Conservation (phyloP, 768 basidiomycete genomes). For the Tylopilus balloui region DNA sequence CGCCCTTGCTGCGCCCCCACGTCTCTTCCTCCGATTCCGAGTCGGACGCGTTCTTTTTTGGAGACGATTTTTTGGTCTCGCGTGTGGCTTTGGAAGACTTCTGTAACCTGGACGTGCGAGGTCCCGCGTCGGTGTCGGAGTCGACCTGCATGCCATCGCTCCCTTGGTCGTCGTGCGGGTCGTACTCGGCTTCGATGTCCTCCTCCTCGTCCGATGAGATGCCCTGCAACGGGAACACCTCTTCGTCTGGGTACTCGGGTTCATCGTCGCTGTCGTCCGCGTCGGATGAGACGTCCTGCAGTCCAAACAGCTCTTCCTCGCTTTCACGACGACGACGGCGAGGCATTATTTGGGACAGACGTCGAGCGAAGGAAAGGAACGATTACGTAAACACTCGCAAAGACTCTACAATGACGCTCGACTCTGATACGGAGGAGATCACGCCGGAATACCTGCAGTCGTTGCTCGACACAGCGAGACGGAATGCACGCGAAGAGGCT, state of each 20-base stretch:
- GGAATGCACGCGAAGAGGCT: constrained; percentile 40
- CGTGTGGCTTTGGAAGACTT: constrained; percentile 9
- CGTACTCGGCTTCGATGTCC: constrained; percentile 42
- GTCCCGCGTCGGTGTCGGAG: not conserved
- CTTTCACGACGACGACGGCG: constrained; percentile 28
- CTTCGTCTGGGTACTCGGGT: constrained; percentile 38
- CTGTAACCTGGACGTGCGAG: constrained; percentile 8
- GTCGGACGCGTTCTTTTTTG: constrained; percentile 9
- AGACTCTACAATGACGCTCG: not conserved
- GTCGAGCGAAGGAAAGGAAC: not conserved
- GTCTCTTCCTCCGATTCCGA: constrained; percentile 48
- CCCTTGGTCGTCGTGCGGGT: constrained; percentile 15
- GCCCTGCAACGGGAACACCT: constrained; percentile 75
- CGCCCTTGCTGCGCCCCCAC: constrained; percentile 78
- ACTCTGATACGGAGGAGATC: constrained; percentile 37
- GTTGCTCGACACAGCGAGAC: constrained; percentile 57
- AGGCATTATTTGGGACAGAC: too few species aligned
- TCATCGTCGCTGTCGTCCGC: constrained; percentile 35
- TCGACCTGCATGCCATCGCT: constrained; percentile 25
- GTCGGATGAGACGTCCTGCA: constrained; percentile 48
- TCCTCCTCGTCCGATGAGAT: constrained; percentile 35
- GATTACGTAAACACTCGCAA: constrained; percentile 1
- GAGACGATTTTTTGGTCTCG: constrained; percentile 12
- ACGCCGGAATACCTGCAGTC: constrained; percentile 59
- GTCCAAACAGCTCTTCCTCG: constrained; percentile 77